Evolutionary conservation across 2,329 filamentous ascomycete genomes (phyloP), one percentile per base, ranked within the genome.

Genomic region (Aspergillus sp.): DNA sequence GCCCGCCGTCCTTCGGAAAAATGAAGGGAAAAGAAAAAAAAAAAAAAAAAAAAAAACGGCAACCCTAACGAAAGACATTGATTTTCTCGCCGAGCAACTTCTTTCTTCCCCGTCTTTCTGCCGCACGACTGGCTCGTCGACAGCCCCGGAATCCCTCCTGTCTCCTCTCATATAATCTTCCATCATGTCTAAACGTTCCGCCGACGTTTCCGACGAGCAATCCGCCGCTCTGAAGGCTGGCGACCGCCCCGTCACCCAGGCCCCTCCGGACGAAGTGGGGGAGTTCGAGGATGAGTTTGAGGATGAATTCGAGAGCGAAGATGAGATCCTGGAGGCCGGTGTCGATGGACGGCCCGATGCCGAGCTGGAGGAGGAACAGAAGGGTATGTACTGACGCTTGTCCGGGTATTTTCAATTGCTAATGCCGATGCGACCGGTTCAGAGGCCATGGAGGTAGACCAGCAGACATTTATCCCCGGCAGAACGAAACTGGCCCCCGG

Each of bases 401-500:
- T 10, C 9, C n/a, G 29, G 12, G 20, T 12, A 4, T 31, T 5
- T 26, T 6, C 31, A n/a, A 10, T 49, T 52, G 50, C 31, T 20
- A 50, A n/a, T 6, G 26, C 65, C 71, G 55, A 72, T 49, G 24
- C 42, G 58, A 52, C 53, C 54, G 36, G 6, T 14, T 60, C 73
- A 84, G 88, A 88, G 70, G 90, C 88, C 53, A 98, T 97, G 93
- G 91, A 97, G 49, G 86, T 97, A 55, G 94, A 98, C 78, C 90
- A 94, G 72, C 89, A 90, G 75, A 96, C 92, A 46, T 99, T 98
- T 78, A 97, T 99, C 70, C 92, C 96, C 66, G 95, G 95, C 64
- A 87, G 95, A 71, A 92, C 92, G 76, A 94, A 95, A 80, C 85
- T 98, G 64, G 91, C 92, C 65, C 88, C 92, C 12, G 94, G 92